Base-by-base conservation (phyloP, 345 rosid species). In the Arabidopsis arenosa region DNA sequence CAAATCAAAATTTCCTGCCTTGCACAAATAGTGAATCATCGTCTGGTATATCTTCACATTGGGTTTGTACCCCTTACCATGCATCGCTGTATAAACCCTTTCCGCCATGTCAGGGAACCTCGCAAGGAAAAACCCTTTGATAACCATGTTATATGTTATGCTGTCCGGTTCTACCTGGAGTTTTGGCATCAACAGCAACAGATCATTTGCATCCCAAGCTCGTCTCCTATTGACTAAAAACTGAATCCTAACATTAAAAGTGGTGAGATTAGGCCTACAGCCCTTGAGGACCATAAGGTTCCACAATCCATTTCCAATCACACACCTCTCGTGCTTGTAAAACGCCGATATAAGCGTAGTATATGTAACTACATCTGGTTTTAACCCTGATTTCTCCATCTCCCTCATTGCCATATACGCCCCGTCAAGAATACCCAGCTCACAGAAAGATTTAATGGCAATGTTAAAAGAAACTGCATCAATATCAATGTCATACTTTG, bases 271-370 rank as follows among this genome's bases (percentile, higher is more conserved):
- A 39, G 97, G 97, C 51, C 45, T 83, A 63, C 96, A 88, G 2
- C 97, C 87, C 79, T 84, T 89, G 62, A 72, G 88, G 65, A 89
- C 82, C 96, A 89, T 89, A 72, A 80, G 87, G 73, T 89, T 92
- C 97, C 97, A 92, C 73, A 89, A 59, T 13, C 97, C 96, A 51
- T 89, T 88, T 49, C 90, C 89, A 75, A 89, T 75, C 80, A 84
- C 81, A 28, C 71, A 75, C 35, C 78, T 73, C n/a, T 85, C 80
- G 2, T 68, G 75, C 81, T 82, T 85, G 84, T 89, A 92, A 62
- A 77, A 87, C 26, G 96, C 87, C 0, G 93, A 84, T 53, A 88
- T 73, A 75, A 92, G 93, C 5, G 93, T 92, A 9, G 93, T 89
- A 60, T 81, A 92, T 2, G 93, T 89, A 66, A 89, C 40, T n/a